Conservation (phyloP, 768 basidiomycete species). For the Rhodotorula diobovata region DNA sequence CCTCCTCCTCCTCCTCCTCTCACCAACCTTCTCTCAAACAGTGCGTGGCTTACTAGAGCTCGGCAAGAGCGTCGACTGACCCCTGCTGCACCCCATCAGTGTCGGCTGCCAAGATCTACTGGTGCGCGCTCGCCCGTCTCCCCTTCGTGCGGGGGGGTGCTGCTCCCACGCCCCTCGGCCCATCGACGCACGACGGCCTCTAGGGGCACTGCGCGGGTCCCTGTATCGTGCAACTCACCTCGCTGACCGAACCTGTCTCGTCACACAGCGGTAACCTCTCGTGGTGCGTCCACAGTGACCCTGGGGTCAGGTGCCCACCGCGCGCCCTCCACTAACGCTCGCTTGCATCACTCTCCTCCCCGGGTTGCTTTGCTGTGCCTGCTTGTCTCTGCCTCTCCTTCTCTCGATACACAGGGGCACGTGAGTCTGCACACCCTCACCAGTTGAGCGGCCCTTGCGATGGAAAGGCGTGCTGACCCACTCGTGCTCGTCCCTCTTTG, state of each 20-base stretch:
- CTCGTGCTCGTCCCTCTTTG: neutral
- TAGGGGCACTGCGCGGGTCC: neutral
- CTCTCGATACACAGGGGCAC: neutral
- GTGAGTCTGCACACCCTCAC: neutral
- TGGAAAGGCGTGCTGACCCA: neutral
- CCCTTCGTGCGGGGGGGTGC: too few species aligned
- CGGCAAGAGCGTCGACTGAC: neutral
- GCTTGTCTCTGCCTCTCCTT: too few species aligned
- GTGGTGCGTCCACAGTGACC: constrained; percentile 15
- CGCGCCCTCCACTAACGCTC: too few species aligned
- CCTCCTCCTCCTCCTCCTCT: neutral
- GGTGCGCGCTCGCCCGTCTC: neutral
- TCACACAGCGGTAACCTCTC: constrained; percentile 30
- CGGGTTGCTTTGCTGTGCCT: too few species aligned
- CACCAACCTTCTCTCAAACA: too few species aligned
- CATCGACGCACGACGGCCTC: neutral
- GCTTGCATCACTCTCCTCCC: too few species aligned
- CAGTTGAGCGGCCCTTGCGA: too few species aligned
- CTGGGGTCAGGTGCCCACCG: too few species aligned
- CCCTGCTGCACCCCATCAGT: neutral
- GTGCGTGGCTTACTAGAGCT: neutral
- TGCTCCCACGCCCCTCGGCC: too few species aligned
- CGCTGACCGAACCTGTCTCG: neutral
- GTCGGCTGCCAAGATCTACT: constrained; percentile 35
- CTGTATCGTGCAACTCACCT: neutral